Conservation (phyloP, 2,329 filamentous ascomycete genomes). For the Stemphylium beticola region DNA sequence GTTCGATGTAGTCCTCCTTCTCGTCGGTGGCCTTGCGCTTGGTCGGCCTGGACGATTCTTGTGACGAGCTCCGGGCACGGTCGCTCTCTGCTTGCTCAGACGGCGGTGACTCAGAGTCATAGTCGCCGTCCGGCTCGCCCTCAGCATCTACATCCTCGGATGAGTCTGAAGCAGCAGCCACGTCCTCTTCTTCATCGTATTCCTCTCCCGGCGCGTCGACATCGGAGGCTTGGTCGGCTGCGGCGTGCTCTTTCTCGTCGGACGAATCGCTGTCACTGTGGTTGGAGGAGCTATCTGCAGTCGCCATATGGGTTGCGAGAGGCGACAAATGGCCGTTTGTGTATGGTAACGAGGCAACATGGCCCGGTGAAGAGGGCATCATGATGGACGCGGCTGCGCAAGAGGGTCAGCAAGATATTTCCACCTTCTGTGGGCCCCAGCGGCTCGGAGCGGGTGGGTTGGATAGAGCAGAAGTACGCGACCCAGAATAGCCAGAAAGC, state of each 20-base stretch:
- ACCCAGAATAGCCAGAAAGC: slow-evolving; percentile 49
- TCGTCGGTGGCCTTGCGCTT: slow-evolving; percentile 73
- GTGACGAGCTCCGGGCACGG: slow-evolving; percentile 70
- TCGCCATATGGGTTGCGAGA: slow-evolving; percentile 55
- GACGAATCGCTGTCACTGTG: slow-evolving; percentile 79
- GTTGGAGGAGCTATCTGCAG: slow-evolving; percentile 55
- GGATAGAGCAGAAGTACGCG: slow-evolving; percentile 51
- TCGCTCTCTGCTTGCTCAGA: slow-evolving; percentile 52
- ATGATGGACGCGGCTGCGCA: slow-evolving; percentile 65
- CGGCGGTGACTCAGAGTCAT: slow-evolving; percentile 68
- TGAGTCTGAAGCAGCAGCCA: slow-evolving; percentile 54
- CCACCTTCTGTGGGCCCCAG: slow-evolving; percentile 37
- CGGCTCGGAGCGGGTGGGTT: slow-evolving; percentile 44
- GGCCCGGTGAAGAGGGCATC: slow-evolving; percentile 67
- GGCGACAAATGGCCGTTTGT: slow-evolving; percentile 71
- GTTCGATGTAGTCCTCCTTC: slow-evolving; percentile 84
- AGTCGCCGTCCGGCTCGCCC: slow-evolving; percentile 69
- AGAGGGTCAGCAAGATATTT: slow-evolving; percentile 53
- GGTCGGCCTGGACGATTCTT: slow-evolving; percentile 66
- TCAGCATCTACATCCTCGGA: slow-evolving; percentile 58
- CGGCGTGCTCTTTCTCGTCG: slow-evolving; percentile 68
- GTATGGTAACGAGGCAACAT: slow-evolving; percentile 67
- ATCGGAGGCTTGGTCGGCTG: slow-evolving; percentile 45
- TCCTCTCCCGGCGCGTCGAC: slow-evolving; percentile 51
- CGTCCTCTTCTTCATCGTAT: slow-evolving; percentile 52